Percentiles rank a stretch among this genome's conserved stretches.
These are phyloP conservation scores for Micractinium sp. DNA, from an alignment of 139 green algal species.

Conservation along the genomic window DNA sequence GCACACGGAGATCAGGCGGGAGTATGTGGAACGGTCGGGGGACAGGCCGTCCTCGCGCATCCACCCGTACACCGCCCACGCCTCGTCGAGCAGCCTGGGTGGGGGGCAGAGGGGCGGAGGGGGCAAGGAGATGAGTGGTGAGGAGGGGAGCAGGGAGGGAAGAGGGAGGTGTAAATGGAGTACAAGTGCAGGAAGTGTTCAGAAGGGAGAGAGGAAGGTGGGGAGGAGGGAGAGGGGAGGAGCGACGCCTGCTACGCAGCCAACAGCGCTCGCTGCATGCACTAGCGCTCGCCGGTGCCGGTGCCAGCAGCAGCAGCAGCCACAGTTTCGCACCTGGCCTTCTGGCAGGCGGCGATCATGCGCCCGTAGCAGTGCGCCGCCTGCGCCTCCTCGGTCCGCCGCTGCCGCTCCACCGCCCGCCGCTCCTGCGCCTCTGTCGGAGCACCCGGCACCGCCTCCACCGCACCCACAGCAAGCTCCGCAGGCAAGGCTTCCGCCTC, in stretches of 20 bases:
- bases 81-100: constrained; percentile 23
- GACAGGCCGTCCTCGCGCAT: constrained; percentile 29
- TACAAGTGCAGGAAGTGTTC: too few species aligned
- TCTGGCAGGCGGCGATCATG: constrained; percentile 34
- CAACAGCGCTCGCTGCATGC: not conserved
- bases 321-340: constrained; percentile 8
- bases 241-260: too few species aligned
- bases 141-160: not conserved
- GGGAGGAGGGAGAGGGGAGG: not conserved
- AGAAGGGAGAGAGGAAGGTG: not conserved
- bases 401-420: not conserved
- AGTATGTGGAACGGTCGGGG: constrained; percentile 30
- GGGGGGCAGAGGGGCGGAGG: not conserved
- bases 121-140: not conserved
- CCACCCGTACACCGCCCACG: constrained; percentile 22
- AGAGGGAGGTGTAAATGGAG: not conserved
- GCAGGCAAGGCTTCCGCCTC: not conserved
- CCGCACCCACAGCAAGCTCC: not conserved
- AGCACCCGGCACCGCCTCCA: not conserved
- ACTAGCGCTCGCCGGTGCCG: not conserved
- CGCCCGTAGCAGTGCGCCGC: constrained; percentile 25
- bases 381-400: not conserved
- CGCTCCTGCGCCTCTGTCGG: not conserved
- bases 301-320: not conserved
- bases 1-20: constrained; percentile 23